Percentiles rank a stretch among this genome's conserved stretches.
phyloP scores from a whole-genome alignment of 306 rosid species.

The Begonia fuchsioides region DNA sequence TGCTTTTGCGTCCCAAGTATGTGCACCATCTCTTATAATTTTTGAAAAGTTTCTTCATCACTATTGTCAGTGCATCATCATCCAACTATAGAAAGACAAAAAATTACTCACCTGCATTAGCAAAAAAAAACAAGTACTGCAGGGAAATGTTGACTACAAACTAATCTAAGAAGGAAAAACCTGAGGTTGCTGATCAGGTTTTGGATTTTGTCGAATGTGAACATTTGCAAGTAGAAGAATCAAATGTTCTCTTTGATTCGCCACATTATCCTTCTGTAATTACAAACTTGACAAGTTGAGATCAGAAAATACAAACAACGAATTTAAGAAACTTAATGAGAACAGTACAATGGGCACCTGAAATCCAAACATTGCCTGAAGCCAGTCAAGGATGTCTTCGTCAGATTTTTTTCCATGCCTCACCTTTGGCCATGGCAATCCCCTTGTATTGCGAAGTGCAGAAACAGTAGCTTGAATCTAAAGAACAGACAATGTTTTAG shows the following conservation, averaged over 20 bases:
- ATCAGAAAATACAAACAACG: neutral
- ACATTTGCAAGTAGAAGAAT: conserved; percentile 93
- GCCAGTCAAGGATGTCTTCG: conserved; percentile 92
- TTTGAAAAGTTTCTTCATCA: conserved; percentile 91
- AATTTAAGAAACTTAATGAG: neutral
- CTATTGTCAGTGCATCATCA: conserved; percentile 60
- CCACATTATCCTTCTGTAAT: conserved; percentile 69
- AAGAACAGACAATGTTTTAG: conserved; percentile 13
- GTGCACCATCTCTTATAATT: conserved; percentile 93
- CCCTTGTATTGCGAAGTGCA: conserved; percentile 79
- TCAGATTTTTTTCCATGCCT: conserved; percentile 36
- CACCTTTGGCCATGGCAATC: conserved; percentile 80
- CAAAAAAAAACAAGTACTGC: conserved; percentile 5
- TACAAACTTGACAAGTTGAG: conserved; percentile 10
- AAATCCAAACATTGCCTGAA: conserved; percentile 83
- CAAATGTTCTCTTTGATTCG: conserved; percentile 96
- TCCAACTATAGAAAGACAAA: conserved; percentile 41
- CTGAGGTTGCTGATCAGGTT: conserved; percentile 64
- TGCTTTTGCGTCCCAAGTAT: conserved; percentile 92
- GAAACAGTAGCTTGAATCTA: conserved; percentile 67
- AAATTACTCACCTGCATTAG: conserved; percentile 7
- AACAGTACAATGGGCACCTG: conserved; percentile 40
- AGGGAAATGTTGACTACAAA: conserved; percentile 7
- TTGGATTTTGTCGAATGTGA: conserved; percentile 52
- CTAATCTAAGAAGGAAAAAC: conserved; percentile 25